Evolutionary conservation across 805 yeast genomes (phyloP).

Genomic region (Blastobotrys attinorum): DNA sequence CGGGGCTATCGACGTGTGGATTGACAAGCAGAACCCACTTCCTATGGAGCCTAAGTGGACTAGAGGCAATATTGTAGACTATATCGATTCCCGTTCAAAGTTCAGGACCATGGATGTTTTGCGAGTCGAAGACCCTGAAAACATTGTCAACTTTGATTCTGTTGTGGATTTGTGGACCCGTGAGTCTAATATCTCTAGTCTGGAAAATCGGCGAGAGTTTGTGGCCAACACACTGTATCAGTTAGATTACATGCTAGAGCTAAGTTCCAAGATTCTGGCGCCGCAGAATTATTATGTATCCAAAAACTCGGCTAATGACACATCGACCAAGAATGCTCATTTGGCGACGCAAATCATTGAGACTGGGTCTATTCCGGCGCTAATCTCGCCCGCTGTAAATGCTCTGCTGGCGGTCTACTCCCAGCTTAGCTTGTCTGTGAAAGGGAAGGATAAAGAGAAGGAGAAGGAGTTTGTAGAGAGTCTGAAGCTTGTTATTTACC

Average conservation of each 20-base stretch:
- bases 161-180: conserved; percentile 10
- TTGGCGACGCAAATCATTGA: conserved; percentile 1
- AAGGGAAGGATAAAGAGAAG: background rate
- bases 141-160: conserved; percentile 5
- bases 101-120: conserved; percentile 8
- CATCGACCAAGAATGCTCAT: conserved; percentile 1
- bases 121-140: conserved; percentile 10
- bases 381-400: conserved; percentile 10
- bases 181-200: conserved; percentile 6
- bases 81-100: conserved; percentile 11
- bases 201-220: conserved; percentile 7
- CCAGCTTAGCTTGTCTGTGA: no score
- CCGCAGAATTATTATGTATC: conserved; percentile 7
- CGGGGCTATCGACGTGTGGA: conserved; percentile 12
- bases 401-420: conserved; percentile 6
- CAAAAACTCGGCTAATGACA: background rate
- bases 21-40: conserved; percentile 9
- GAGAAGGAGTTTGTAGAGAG: conserved; percentile 1
- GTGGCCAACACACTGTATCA: conserved; percentile 4
- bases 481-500: conserved; percentile 7
- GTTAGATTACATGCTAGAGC: conserved; percentile 9
- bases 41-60: conserved; percentile 15
- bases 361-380: conserved; percentile 9
- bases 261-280: conserved; percentile 9
- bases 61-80: conserved; percentile 10